Evolutionary conservation across 148 eudicot species (phyloP), one percentile per base, ranked within the genome.

Genomic region (Rhododendron williamsianum): DNA sequence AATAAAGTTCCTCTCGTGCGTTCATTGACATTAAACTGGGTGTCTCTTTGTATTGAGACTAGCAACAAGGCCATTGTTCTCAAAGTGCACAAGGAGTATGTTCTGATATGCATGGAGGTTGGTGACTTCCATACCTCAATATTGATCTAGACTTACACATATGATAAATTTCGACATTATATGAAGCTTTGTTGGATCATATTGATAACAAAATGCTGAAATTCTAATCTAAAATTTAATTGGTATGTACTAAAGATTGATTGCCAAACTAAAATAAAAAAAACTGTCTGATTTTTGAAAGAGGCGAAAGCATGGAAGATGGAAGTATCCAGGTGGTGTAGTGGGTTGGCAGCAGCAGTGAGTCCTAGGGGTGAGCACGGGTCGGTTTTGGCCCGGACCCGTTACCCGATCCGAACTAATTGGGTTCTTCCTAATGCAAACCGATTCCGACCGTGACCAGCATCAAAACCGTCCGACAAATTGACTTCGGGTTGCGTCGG

Each of bases 21-120:
- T 48, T 97, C 99, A 76, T 87, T 86, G 89, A 94, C 98, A 69
- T 87, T 97, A 86, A 95, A 89, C 78, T 97, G 99, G 99, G 90
- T 95, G 78, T 92, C 99, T 58, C 93, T 88, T 90, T 97, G 98
- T 80, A 94, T 95, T 33, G 99, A 97, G 91, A 89, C 94, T 0
- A 97, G 98, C 90, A 95, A 92, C 89, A 97, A 97, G 88, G 87
- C 95, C 48, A 80, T 92, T 78, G 88, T 97, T 65, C 96, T 94
- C 65, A 97, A 97, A 91, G 89, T 88, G 86, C 99, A 97, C 90
- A 97, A 95, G 91, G 99, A 97, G 69, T 97, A 93, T 88, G 99
- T 95, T 79, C 98, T 96, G 19, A 93, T 97, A 19, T 97, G 94
- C 89, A 97, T 97, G 99, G 99, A 97, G 99, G 99, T 97, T 54